These are phyloP conservation scores for Yamadazyma buinensis DNA, from an alignment of 1,139 yeast genomes.

Conservation along the genomic window DNA sequence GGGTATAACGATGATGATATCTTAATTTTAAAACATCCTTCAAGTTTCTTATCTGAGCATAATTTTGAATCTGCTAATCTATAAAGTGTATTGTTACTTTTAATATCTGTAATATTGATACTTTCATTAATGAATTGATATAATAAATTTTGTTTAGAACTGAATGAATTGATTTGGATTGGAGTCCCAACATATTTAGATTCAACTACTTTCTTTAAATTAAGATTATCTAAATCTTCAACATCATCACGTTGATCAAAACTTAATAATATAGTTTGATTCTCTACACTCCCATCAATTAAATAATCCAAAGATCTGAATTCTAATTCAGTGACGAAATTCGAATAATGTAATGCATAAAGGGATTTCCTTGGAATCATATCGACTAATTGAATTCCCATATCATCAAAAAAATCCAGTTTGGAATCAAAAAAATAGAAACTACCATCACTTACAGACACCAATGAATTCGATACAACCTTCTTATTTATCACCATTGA, in stretches of 20 bases:
- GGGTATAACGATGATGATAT: slow-evolving; percentile 39
- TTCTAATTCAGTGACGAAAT: slow-evolving; percentile 66
- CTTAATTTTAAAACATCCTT: slow-evolving; percentile 39
- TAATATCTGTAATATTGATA: slow-evolving; percentile 24
- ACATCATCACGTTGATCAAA: slow-evolving; percentile 39
- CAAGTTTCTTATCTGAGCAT: slow-evolving; percentile 35
- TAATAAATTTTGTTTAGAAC: slow-evolving; percentile 37
- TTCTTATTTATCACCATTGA: slow-evolving; percentile 13
- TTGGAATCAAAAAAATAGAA: slow-evolving; percentile 48
- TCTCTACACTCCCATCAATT: slow-evolving; percentile 47
- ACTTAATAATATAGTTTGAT: slow-evolving; percentile 60
- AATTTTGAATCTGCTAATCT: slow-evolving; percentile 25
- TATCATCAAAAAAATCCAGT: slow-evolving; percentile 27
- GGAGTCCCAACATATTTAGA: background rate
- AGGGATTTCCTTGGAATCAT: slow-evolving; percentile 74
- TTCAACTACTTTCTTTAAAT: background rate
- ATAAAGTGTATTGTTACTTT: slow-evolving; percentile 11
- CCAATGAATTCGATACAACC: slow-evolving; percentile 13
- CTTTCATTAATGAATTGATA: slow-evolving; percentile 68
- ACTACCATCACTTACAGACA: slow-evolving; percentile 55
- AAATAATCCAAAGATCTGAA: slow-evolving; percentile 57
- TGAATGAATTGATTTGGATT: slow-evolving; percentile 14
- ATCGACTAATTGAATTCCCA: slow-evolving; percentile 25
- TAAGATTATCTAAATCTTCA: slow-evolving; percentile 18
- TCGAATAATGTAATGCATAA: slow-evolving; percentile 63